Conservation (phyloP, 306 rosid species). For the Betula pendula region DNA sequence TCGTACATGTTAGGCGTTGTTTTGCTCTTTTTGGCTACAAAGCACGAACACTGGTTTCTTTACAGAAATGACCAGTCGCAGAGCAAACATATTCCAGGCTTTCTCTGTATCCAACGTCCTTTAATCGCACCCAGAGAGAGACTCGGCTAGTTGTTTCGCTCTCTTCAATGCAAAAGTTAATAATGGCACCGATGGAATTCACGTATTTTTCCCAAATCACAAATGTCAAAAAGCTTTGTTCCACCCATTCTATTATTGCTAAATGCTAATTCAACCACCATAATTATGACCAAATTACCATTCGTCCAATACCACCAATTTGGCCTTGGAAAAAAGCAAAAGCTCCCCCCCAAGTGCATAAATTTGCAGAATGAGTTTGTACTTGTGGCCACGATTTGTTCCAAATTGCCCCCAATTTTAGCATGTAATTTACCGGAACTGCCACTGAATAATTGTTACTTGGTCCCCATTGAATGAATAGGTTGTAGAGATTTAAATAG, state of each 20-base stretch:
- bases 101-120: slow-evolving; percentile 57
- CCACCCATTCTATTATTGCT: no score
- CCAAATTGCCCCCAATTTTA: background rate
- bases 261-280: background rate
- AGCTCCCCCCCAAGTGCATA: background rate
- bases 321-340: background rate
- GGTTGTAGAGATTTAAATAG: background rate
- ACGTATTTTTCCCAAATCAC: background rate
- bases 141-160: slow-evolving; percentile 18
- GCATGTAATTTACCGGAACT: background rate
- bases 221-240: no score
- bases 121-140: slow-evolving; percentile 27
- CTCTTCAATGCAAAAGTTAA: slow-evolving; percentile 29
- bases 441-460: background rate
- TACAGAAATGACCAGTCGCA: slow-evolving; percentile 29
- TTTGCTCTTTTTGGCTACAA: slow-evolving; percentile 25
- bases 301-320: background rate
- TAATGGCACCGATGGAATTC: background rate
- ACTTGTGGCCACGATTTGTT: background rate
- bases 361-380: background rate
- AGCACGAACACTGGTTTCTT: slow-evolving; percentile 31
- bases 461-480: slow-evolving; percentile 13
- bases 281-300: background rate
- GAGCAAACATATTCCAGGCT: slow-evolving; percentile 51
- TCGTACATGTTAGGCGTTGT: background rate